Evolutionary conservation across 805 yeast genomes (phyloP), one percentile per base, ranked within the genome.

Genomic region (Suhomyces sp.): DNA sequence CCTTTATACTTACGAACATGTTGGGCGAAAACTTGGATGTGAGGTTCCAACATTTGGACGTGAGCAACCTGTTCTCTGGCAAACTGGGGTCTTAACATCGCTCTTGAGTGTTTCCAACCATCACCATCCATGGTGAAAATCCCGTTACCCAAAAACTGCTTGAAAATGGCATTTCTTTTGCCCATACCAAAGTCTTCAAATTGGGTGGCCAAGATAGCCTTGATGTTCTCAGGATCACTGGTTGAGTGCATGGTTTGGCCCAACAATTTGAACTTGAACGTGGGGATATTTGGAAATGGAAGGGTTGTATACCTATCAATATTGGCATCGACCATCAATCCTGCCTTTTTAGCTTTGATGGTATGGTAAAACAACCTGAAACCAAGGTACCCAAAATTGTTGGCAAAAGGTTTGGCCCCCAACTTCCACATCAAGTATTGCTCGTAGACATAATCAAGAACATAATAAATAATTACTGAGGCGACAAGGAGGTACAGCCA

Each of bases 31-130:
- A 48, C 50, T 40, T 64, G 68, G n/a, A 65, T 36, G 43, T 66
- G 72, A 9, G 70, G 68, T 38, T 66, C 72, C 46, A 65, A 53
- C 5, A 54, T 16, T 35, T 54, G 48, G 13, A 65, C 69, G 38
- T 66, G 70, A 5, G 68, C 60, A 36, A 65, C 60, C 44, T 66
- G 68, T 36, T 64, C 71, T 50, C 70, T 53, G 8, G 70, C 63
- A 43, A 66, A 66, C 42, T 66, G 70, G 2, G 72, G 72, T 41
- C 70, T 56, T 40, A 65, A 57, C 71, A 66, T 60, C 13, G 69
- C 57, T 38, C 72, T 44, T 8, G 69, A 59, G 42, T 60, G 63
- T 44, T 65, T 64, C 72, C 72, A 66, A 8, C 70, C 72, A 36
- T 51, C 56, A 14, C 62, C 60, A 42, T 65, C 71, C 43, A 65